Conservation (phyloP, 768 basidiomycete species). For the Paxillus rubicundulus region DNA sequence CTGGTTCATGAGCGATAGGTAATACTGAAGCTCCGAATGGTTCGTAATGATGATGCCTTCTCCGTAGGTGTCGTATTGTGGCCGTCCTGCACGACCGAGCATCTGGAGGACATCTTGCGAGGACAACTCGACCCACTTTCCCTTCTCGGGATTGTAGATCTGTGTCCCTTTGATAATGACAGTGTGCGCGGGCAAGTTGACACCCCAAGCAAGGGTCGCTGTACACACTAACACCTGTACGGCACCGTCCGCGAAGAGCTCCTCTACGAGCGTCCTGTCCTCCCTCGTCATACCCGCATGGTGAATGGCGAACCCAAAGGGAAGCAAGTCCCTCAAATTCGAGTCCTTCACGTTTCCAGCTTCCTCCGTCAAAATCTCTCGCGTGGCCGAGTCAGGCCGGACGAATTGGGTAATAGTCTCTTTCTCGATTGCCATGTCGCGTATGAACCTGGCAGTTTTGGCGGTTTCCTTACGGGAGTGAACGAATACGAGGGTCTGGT, state of each 20-base stretch:
- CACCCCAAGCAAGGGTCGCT: constrained; percentile 98
- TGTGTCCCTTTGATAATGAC: constrained; percentile 99
- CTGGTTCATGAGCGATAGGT: constrained; percentile 91
- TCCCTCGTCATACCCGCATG: constrained; percentile 95
- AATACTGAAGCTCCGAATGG: constrained; percentile 95
- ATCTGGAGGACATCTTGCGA: constrained; percentile 97
- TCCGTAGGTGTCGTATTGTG: constrained; percentile 95
- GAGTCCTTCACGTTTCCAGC: constrained; percentile 78
- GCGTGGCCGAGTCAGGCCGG: constrained; percentile 85
- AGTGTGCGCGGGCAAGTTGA: constrained; percentile 95
- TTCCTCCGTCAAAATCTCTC: constrained; percentile 87
- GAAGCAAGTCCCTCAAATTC: constrained; percentile 84
- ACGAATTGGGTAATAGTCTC: constrained; percentile 97
- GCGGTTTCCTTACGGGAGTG: constrained; percentile 98
- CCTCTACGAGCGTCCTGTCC: constrained; percentile 90
- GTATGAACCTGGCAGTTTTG: constrained; percentile 91
- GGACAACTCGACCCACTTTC: constrained; percentile 93
- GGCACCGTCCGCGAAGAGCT: constrained; percentile 88
- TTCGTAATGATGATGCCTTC: constrained; percentile 99
- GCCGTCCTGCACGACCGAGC: constrained; percentile 96
- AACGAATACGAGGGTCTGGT: constrained; percentile 94
- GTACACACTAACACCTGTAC: constrained; percentile 96
- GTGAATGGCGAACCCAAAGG: constrained; percentile 97
- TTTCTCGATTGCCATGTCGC: constrained; percentile 94
- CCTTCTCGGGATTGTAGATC: constrained; percentile 99